A percentile compares a stretch with the other conserved stretches of the same genome.
Evolutionary conservation across 2,329 filamentous ascomycete genomes (phyloP).

Genomic region (Monosporascus sp.): DNA sequence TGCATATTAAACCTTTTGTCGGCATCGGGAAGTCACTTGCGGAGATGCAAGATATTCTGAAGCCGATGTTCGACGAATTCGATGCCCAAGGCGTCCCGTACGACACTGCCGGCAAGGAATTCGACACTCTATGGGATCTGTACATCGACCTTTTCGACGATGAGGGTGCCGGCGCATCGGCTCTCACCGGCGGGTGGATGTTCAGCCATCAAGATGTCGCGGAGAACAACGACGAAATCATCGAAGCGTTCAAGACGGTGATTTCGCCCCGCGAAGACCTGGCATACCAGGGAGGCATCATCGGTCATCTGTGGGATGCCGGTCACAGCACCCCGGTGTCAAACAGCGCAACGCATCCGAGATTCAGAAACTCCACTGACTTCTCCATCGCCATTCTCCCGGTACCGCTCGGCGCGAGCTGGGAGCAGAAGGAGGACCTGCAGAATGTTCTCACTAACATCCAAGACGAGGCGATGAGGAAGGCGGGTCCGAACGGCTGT

Average conservation of each 20-base stretch:
- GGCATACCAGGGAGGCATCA: conserved; percentile 23
- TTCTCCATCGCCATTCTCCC: conserved; percentile 29
- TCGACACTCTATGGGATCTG: conserved; percentile 28
- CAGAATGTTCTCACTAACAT: conserved; percentile 34
- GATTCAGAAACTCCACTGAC: conserved; percentile 28
- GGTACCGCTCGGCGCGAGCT: conserved; percentile 31
- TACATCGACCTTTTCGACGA: conserved; percentile 33
- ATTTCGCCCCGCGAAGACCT: conserved; percentile 22
- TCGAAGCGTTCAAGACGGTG: conserved; percentile 29
- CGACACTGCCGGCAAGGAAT: conserved; percentile 23
- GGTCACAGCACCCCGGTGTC: conserved; percentile 29
- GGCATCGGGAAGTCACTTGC: conserved; percentile 29
- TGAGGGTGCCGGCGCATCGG: conserved; percentile 27
- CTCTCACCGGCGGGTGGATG: conserved; percentile 33
- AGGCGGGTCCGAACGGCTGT: conserved; percentile 31
- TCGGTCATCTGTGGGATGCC: conserved; percentile 34
- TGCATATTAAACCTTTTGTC: conserved; percentile 34
- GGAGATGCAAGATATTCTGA: conserved; percentile 29
- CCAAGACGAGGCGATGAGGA: conserved; percentile 29
- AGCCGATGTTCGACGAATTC: conserved; percentile 30
- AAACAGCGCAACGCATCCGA: conserved; percentile 34
- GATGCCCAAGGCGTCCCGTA: conserved; percentile 22
- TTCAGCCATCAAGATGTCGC: conserved; percentile 30
- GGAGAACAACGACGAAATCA: conserved; percentile 28
- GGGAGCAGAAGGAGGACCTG: conserved; percentile 35